These are phyloP conservation scores for Clitopilus hobsonii DNA, from an alignment of 768 basidiomycete genomes.

Conservation along the genomic window DNA sequence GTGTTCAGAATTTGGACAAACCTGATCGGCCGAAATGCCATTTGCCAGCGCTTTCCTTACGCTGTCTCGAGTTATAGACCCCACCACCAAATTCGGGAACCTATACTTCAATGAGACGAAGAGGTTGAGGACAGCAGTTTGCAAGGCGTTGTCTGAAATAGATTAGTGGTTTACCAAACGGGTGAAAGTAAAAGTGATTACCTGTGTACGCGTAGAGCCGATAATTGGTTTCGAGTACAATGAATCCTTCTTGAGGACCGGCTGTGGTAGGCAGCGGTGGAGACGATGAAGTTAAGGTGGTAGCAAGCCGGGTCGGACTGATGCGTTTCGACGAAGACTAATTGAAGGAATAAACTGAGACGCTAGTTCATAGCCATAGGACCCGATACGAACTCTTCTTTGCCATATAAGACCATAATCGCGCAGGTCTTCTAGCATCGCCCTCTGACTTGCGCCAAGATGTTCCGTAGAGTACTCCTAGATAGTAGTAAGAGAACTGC, in stretches of 20 bases:
- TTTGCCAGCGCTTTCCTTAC: constrained; percentile 91
- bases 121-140: constrained; percentile 92
- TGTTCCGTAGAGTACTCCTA: constrained; percentile 89
- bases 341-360: constrained; percentile 3
- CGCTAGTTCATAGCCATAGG: constrained; percentile 18
- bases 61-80: constrained; percentile 90
- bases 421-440: constrained; percentile 88
- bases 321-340: constrained; percentile 77
- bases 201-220: constrained; percentile 97
- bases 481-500: neutral
- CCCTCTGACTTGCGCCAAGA: constrained; percentile 72
- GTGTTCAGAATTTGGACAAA: constrained; percentile 25
- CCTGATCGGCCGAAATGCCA: constrained; percentile 96
- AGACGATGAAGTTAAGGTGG: constrained; percentile 89
- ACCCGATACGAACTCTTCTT: constrained; percentile 48
- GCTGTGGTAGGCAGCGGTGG: constrained; percentile 69
- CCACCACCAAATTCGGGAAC: constrained; percentile 96
- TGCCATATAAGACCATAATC: constrained; percentile 96
- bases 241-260: constrained; percentile 77
- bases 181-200: constrained; percentile 26
- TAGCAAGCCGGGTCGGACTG: constrained; percentile 91
- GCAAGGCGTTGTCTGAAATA: constrained; percentile 81
- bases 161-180: constrained; percentile 14
- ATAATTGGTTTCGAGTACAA: constrained; percentile 97
- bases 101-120: constrained; percentile 91